These are phyloP conservation scores for Azolla pinnata DNA, from an alignment of 75 land plant genomes.

Conservation along the genomic window DNA sequence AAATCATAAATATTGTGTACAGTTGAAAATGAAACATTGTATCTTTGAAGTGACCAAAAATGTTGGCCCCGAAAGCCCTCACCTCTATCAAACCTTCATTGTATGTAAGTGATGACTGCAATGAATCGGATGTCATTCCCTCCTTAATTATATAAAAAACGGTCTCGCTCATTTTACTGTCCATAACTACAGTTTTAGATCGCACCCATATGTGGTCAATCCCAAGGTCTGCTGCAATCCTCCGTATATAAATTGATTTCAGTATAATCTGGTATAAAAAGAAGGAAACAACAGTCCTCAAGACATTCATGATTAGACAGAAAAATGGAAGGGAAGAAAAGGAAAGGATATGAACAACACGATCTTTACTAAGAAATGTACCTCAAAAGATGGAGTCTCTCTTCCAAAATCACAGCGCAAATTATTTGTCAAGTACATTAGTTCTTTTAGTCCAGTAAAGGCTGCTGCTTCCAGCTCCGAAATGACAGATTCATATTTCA, in stretches of 20 bases:
- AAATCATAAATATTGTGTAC: background rate
- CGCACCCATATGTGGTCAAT: conserved; percentile 52
- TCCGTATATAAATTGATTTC: conserved; percentile 71
- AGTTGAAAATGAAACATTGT: too few species aligned
- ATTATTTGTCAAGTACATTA: conserved; percentile 78
- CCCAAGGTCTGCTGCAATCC: conserved; percentile 95
- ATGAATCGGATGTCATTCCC: conserved; percentile 56
- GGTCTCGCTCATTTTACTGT: conserved; percentile 49
- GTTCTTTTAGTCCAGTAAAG: conserved; percentile 46
- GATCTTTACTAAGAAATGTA: conserved; percentile 10
- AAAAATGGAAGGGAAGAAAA: background rate
- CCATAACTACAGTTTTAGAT: conserved; percentile 59
- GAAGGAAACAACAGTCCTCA: background rate
- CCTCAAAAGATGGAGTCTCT: conserved; percentile 85
- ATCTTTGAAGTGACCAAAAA: conserved; percentile 1
- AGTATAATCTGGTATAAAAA: conserved; percentile 39
- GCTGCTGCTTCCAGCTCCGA: conserved; percentile 77
- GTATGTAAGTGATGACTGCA: conserved; percentile 48
- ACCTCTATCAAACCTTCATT: conserved; percentile 61
- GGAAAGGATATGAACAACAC: background rate
- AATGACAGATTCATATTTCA: conserved; percentile 52
- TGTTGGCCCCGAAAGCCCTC: background rate
- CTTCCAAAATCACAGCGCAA: conserved; percentile 74
- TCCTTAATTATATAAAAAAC: conserved; percentile 61
- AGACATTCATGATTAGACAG: background rate